Evolutionary conservation across 345 rosid species (phyloP), one percentile per base, ranked within the genome.

Genomic region (Brassica incana): DNA sequence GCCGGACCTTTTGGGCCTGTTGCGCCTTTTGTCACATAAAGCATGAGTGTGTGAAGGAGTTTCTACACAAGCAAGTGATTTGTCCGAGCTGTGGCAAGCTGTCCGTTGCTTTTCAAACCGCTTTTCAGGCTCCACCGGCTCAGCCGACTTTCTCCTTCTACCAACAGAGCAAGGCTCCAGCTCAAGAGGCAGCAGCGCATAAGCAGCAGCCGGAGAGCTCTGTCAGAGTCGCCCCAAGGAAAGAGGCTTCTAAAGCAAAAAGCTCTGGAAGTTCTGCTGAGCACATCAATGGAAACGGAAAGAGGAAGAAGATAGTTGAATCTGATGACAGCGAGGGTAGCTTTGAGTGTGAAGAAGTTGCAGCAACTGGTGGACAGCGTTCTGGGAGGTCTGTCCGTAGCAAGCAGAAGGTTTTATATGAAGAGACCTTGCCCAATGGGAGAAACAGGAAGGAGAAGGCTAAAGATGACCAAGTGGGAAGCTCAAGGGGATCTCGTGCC

Each of bases 381-480:
- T 76, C 80, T 14, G 86, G 99, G 72, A 86, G 94, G 86, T 95
- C 97, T 45, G 86, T 80, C 54, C 85, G 99, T 72, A 83, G 54
- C 60, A 95, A 82, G 84, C 92, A 84, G 74, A 78, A 80, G 54
- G 90, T 95, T 76, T 90, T 92, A 15, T 92, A 88, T 36, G 80
- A 81, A 60, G 95, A 89, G 81, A 88, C 38, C 63, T 67, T 73
- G 40, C 56, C 69, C 11, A 73, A 80, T 58, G 72, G 72, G 38
- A 45, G 8, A 36, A 62, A 74, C 59, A 74, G 29, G 73, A 73
- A 58, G 60, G 35, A 50, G 58, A 80, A 85, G 74, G 78, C 60
- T 54, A 79, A 45, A 16, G 77, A 32, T 6, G 84, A 69, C 68
- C 70, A 65, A 43, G 77, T 66, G 82, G 79, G 79, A 75, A 79